Base-by-base conservation (phyloP, 108 stramenopile species). In the Nitzschia sp. region DNA sequence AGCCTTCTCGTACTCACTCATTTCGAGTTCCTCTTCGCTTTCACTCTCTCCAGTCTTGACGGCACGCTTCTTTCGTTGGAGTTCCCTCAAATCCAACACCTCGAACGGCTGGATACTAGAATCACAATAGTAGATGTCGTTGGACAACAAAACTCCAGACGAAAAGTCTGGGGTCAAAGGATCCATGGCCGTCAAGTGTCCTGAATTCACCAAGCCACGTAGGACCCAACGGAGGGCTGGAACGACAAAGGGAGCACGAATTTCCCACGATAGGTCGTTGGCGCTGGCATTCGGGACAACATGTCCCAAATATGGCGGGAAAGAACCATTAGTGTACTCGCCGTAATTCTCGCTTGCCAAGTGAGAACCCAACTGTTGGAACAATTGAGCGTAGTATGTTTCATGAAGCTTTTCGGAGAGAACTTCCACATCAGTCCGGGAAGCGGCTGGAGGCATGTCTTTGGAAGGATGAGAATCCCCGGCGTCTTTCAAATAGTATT, bases 1-100 rank as follows among this genome's bases (percentile, higher is more conserved):
- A 56, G 85, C 69, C 69, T 91, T 86, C 65, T 95, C 94, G 71
- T 95, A 95, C 56, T 83, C 94, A 61, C 88, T 92, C 70, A 92
- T 57, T 68, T 95, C 94, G 54, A 91, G 71, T 51, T 80, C 90
- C 24, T 88, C 85, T 46, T 82, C 80, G 51, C 76, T 78, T 0
- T 73, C 72, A 14, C 78, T 81, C 2, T 73, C 79, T 0, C 67
- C 71, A 0, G 62, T 53, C 11, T 75, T 72, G 8, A 54, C 75
- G 22, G 72, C 79, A 14, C 67, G 73, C 58, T 79, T 81, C 63
- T 83, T 70, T 11, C 86, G 73, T 26, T 77, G 72, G 24, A 87
- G 65, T 66, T 80, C 87, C 63, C 77, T 85, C 51, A 77, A 67
- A 69, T 90, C 86, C 51, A 93, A 61, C 15, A 84, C 70, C 26